Evolutionary conservation across 2,329 filamentous ascomycete genomes (phyloP).

Genomic region (Neopestalotiopsis rosae): DNA sequence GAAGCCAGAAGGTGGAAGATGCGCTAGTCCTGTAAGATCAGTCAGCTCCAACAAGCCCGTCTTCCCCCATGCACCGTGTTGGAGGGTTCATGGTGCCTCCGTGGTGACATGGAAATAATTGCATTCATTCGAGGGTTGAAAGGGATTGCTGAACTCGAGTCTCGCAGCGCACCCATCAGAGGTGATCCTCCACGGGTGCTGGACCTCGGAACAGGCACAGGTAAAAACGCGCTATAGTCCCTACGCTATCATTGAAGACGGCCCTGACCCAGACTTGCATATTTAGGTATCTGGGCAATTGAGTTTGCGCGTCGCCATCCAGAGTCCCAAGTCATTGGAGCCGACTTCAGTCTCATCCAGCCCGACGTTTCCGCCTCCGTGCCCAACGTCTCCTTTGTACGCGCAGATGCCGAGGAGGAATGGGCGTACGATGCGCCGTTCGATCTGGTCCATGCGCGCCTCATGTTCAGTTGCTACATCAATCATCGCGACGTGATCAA

Average conservation of each 20-base stretch:
- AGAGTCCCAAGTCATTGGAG: conserved; percentile 12
- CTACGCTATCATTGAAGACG: background rate
- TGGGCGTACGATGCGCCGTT: conserved; percentile 7
- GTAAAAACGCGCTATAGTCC: background rate
- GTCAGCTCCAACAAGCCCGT: background rate
- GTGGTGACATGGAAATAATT: too few species aligned
- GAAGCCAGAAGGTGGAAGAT: background rate
- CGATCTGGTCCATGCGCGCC: conserved; percentile 1
- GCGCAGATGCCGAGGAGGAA: conserved; percentile 15
- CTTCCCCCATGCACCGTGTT: background rate
- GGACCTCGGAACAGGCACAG: conserved; percentile 12
- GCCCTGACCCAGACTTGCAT: background rate
- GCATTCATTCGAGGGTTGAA: too few species aligned
- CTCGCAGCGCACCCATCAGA: background rate
- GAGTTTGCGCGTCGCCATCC: conserved; percentile 14
- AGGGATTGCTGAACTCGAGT: background rate
- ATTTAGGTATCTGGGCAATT: conserved; percentile 16
- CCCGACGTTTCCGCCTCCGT: background rate
- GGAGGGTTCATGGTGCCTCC: too few species aligned
- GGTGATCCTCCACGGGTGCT: conserved; percentile 8
- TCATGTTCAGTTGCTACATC: conserved; percentile 19
- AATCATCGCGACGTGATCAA: conserved; percentile 7
- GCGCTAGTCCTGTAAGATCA: background rate
- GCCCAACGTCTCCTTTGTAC: conserved; percentile 14
- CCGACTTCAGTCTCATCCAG: conserved; percentile 19